Evolutionary conservation across 192 early-diverging fungal species (phyloP).

Genomic region (Obelidium mucronatum): DNA sequence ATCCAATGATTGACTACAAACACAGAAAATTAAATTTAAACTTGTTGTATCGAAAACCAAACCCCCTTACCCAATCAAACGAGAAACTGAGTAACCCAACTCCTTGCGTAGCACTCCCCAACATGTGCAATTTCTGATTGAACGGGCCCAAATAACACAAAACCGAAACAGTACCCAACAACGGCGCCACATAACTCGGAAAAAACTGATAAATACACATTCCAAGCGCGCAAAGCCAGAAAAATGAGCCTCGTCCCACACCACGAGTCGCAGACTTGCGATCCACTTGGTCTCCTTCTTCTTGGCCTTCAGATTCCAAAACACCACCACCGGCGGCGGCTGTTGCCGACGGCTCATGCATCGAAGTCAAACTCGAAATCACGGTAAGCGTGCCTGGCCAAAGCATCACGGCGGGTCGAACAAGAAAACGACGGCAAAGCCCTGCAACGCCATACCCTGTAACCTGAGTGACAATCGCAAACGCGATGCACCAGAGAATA

Average conservation of each 20-base stretch:
- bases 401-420: slow-evolving; percentile 85
- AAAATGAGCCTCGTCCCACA: slow-evolving; percentile 14
- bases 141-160: slow-evolving; percentile 34
- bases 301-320: not conserved
- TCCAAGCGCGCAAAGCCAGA: slow-evolving; percentile 39
- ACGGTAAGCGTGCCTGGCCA: slow-evolving; percentile 74
- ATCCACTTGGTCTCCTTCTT: not conserved
- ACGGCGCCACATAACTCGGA: slow-evolving; percentile 39
- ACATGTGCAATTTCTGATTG: slow-evolving; percentile 22
- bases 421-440: slow-evolving; percentile 78
- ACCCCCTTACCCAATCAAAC: slow-evolving; percentile 45
- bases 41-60: too few relatives aligned
- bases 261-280: not conserved
- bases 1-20: slow-evolving; percentile 30
- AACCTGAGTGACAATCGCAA: slow-evolving; percentile 71
- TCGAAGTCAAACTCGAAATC: slow-evolving; percentile 59
- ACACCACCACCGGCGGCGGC: not conserved
- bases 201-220: slow-evolving; percentile 42
- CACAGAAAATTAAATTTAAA: too few relatives aligned
- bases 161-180: slow-evolving; percentile 37
- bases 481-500: slow-evolving; percentile 41
- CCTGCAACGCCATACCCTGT: slow-evolving; percentile 77
- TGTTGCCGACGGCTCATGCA: too few relatives aligned
- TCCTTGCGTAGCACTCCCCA: slow-evolving; percentile 33
- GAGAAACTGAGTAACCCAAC: slow-evolving; percentile 29